Evolutionary conservation across 2,329 filamentous ascomycete species (phyloP), one percentile per base, ranked within the genome.

Genomic region (Alternaria sp.): DNA sequence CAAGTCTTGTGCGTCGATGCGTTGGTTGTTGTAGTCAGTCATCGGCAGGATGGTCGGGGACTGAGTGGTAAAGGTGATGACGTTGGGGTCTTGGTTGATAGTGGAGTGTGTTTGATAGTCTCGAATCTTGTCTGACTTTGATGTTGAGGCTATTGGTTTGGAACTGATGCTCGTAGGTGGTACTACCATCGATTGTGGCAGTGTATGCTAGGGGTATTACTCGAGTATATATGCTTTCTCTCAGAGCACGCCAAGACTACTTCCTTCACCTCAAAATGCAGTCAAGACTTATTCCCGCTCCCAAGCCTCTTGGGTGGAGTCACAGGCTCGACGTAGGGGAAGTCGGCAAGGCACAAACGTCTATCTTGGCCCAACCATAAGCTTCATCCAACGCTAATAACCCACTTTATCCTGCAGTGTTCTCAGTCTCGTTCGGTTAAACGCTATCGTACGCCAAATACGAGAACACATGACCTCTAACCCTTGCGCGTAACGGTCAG

Each of bases 1-100:
- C 61, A 74, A 70, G 68, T 72, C 72, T 67, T 66, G 73, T 53
- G 71, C 64, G 55, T 59, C 65, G 64, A 76, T 68, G 49, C 63
- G 54, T 64, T 70, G 61, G 60, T 65, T 68, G 65, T 67, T 60
- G 61, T 67, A 65, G 70, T 73, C 66, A 68, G 74, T 76, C 77
- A 78, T 78, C 74, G 71, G 64, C 71, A 63, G 71, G 54, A 55
- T 49, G 21, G 63, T 60, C 21, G 60, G 55, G 28, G 59, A 55
- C 23, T 53, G 44, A 53, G 64, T 44, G 45, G 37, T 46, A 21
- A 55, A 59, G 28, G 63, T 54, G 33, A 58, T 49, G 62, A 59
- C 41, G 44, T 58, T 55, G 41, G 28, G 61, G 37, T 54, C 51
- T 18, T 63, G 33, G 41, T 23, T 60, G 47, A 55, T 46, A 30